phyloP scores from a whole-genome alignment of 257 asterid genomes.

The Linderniella brevidens region DNA sequence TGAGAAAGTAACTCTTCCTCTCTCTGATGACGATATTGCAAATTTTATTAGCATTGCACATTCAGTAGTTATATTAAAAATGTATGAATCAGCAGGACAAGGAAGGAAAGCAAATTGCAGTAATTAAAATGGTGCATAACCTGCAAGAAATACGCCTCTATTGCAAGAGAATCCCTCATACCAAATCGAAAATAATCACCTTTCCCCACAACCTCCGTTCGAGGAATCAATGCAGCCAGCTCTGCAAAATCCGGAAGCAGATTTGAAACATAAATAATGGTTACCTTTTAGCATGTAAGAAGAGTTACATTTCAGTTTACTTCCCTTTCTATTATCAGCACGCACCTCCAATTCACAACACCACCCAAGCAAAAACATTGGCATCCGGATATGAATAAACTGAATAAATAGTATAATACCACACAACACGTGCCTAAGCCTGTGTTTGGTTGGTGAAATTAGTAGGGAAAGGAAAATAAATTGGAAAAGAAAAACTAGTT shows the following conservation, averaged over 20 bases:
- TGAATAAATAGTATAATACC: too few species aligned
- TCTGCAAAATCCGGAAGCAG: constrained; percentile 22
- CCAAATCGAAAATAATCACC: constrained; percentile 93
- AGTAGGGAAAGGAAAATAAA: too few species aligned
- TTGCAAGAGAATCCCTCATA: constrained; percentile 94
- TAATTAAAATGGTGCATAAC: constrained; percentile 17
- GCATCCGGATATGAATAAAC: too few species aligned
- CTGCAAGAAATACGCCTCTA: constrained; percentile 94
- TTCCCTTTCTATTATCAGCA: too few species aligned
- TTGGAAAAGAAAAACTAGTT: too few species aligned
- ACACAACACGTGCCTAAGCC: too few species aligned
- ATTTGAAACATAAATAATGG: constrained; percentile 3
- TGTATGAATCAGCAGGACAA: background rate
- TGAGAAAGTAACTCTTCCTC: constrained; percentile 82
- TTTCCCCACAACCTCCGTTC: constrained; percentile 65
- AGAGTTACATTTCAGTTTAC: too few species aligned
- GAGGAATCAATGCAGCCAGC: constrained; percentile 80
- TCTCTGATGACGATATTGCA: constrained; percentile 31
- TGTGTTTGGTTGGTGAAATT: too few species aligned
- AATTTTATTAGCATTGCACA: too few species aligned
- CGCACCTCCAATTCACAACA: too few species aligned
- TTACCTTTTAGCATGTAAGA: background rate
- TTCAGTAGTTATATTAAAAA: too few species aligned
- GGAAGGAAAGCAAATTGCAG: constrained; percentile 3
- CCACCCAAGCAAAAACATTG: too few species aligned